These are phyloP conservation scores for Moricandia arvensis DNA, from an alignment of 345 rosid species.

Conservation along the genomic window DNA sequence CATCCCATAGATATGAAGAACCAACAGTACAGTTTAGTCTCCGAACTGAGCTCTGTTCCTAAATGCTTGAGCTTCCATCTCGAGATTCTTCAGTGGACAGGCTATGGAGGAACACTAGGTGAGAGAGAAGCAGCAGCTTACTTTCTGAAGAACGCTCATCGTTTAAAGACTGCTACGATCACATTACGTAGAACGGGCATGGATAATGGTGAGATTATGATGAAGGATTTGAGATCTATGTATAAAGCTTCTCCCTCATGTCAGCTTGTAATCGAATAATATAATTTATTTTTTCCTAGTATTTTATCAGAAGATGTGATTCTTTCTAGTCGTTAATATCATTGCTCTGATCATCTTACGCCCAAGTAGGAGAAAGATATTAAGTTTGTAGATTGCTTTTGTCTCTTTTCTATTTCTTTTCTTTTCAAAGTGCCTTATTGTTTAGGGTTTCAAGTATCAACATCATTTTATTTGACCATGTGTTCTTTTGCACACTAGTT, in stretches of 20 bases:
- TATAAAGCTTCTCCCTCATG: neutral
- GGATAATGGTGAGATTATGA: neutral
- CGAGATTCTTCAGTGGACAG: neutral
- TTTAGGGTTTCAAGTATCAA: too few relatives aligned
- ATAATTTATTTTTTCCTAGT: too few relatives aligned
- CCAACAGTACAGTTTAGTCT: neutral
- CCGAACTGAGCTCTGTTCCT: too few relatives aligned
- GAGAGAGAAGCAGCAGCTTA: neutral
- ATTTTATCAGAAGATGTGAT: too few relatives aligned
- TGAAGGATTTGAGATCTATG: constrained; percentile 9
- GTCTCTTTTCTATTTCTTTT: too few relatives aligned
- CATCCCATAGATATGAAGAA: neutral
- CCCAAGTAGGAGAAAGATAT: too few relatives aligned
- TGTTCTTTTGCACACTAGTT: too few relatives aligned
- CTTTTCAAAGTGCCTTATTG: too few relatives aligned
- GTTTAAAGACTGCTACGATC: constrained; percentile 18
- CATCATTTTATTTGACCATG: too few relatives aligned
- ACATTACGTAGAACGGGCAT: neutral
- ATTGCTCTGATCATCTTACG: too few relatives aligned
- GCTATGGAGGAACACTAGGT: constrained; percentile 10
- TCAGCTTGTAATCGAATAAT: constrained; percentile 5
- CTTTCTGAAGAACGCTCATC: neutral
- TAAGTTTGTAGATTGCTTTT: too few relatives aligned
- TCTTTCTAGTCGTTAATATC: too few relatives aligned
- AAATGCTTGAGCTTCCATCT: constrained; percentile 15